phyloP scores from a whole-genome alignment of 1,139 yeast genomes.

The Yamadazyma pseudoaaseri region DNA sequence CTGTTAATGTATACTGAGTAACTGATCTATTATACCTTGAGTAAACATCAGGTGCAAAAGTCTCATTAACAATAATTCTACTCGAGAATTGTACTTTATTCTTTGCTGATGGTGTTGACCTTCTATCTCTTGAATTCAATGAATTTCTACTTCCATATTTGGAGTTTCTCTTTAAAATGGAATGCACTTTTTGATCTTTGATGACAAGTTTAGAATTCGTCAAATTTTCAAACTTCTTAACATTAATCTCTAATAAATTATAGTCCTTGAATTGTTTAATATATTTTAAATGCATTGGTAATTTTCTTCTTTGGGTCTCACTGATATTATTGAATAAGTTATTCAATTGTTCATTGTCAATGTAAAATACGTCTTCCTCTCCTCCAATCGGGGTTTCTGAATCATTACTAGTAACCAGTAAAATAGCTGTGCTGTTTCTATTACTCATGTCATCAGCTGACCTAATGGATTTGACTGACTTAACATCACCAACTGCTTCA shows the following conservation, averaged over 20 bases:
- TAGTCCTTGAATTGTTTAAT: slow-evolving; percentile 41
- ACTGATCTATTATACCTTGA: slow-evolving; percentile 53
- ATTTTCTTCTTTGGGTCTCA: slow-evolving; percentile 27
- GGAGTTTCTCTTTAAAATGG: slow-evolving; percentile 9
- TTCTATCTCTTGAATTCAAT: slow-evolving; percentile 25
- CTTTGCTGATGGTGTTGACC: slow-evolving; percentile 16
- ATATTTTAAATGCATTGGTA: slow-evolving; percentile 40
- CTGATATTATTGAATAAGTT: slow-evolving; percentile 26
- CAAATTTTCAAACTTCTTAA: slow-evolving; percentile 32
- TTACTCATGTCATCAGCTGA: slow-evolving; percentile 6
- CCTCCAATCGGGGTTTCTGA: slow-evolving; percentile 12
- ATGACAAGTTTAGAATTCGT: slow-evolving; percentile 7
- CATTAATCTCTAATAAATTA: slow-evolving; percentile 29
- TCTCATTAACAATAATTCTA: slow-evolving; percentile 43
- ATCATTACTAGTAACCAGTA: slow-evolving; percentile 4
- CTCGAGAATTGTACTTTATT: slow-evolving; percentile 42
- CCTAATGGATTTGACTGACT: slow-evolving; percentile 12
- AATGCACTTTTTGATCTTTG: slow-evolving; percentile 5
- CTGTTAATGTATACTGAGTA: slow-evolving; percentile 49
- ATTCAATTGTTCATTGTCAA: slow-evolving; percentile 31
- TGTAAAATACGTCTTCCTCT: slow-evolving; percentile 17
- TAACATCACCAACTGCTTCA: slow-evolving; percentile 16
- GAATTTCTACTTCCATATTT: slow-evolving; percentile 3
- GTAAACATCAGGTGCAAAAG: slow-evolving; percentile 48
- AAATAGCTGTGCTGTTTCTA: slow-evolving; percentile 1